Evolutionary conservation across 1,284 basidiomycete genomes (phyloP), one percentile per base, ranked within the genome.

Genomic region (Cystobasidiaceae sp.): DNA sequence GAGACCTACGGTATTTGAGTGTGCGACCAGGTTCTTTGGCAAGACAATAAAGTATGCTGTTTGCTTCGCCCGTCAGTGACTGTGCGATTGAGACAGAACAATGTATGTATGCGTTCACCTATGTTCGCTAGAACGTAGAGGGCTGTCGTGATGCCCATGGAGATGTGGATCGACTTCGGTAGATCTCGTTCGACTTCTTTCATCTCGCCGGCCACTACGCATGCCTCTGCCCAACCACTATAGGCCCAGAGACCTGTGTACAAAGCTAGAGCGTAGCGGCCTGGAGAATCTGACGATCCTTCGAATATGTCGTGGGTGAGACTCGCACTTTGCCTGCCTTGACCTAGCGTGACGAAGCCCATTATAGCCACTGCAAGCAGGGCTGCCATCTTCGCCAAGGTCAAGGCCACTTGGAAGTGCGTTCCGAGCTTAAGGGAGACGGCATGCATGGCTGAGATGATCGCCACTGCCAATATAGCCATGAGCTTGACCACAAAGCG

Each of bases 161-260:
- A 94, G 3, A 82, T 80, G 75, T 97, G 93, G 49, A 98, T 92
- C 0, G 89, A 87, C 62, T 87, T 81, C 0, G 93, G 93, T 49
- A 97, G 86, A 73, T 93, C 92, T 71, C 85, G 87, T 70, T 87
- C 85, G 0, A 90, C 86, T 66, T 88, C 83, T 60, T 83, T 82
- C 81, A 97, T 90, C 76, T 97, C 93, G 27, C 93, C 93, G 5
- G 89, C 90, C 3, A 97, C 89, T 71, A 89, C 97, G 75, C 92
- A 43, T 27, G 41, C 6, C 30, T 39, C 76, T 51, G 93, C 90
- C 75, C 76, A 79, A 2, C 78, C 77, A 51, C 77, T 76, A 45
- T 73, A 78, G 0, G 75, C 92, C 92, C 93, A 98, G 1, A 98
- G 78, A 0, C 92, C 92, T 11, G 90, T 94, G 78, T 97, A 99